Evolutionary conservation across 192 early-diverging fungal species (phyloP), one percentile per base, ranked within the genome.

Genomic region (Gamsiella multidivaricata): DNA sequence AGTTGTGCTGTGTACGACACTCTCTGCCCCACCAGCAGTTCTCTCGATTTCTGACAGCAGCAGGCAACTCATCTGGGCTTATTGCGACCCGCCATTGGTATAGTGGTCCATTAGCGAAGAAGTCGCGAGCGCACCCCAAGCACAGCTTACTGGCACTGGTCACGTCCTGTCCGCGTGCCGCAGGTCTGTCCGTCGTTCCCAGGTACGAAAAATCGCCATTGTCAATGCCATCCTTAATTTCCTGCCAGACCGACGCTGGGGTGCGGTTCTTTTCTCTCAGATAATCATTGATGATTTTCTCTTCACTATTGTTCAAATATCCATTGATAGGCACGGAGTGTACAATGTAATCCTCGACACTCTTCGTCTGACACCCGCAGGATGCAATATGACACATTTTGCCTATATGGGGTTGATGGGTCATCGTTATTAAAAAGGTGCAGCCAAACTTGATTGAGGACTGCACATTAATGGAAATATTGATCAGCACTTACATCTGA

Each of bases 21-120:
- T 78, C 65, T 23, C 74, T 58, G 0, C 74, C 74, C 17, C 55
- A 78, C 74, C 74, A 78, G 32, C 74, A 78, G 26, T 61, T 18
- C n/a, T 33, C 8, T 0, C 74, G 59, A 2, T 17, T 22, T 12
- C 31, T n/a, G 15, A 69, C 65, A 15, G 22, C 20, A 0, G 52
- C 33, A 23, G 61, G 65, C 23, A 78, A 47, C 28, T 7, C 17
- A 2, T 26, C 25, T 0, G 60, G 54, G 25, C 69, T 61, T 10
- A 78, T 29, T 17, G 9, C 33, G 23, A 58, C 64, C 15, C 74
- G 65, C 74, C 74, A 78, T 23, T 78, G 74, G 25, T 69, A 78
- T 2, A 78, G 31, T 3, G 74, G 74, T 1, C 74, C 74, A 43
- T 78, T 62, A 10, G 18, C 26, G 37, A 58, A 64, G 57, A 59